Base-by-base conservation (phyloP, 306 rosid species). In the Vigna unguiculata region DNA sequence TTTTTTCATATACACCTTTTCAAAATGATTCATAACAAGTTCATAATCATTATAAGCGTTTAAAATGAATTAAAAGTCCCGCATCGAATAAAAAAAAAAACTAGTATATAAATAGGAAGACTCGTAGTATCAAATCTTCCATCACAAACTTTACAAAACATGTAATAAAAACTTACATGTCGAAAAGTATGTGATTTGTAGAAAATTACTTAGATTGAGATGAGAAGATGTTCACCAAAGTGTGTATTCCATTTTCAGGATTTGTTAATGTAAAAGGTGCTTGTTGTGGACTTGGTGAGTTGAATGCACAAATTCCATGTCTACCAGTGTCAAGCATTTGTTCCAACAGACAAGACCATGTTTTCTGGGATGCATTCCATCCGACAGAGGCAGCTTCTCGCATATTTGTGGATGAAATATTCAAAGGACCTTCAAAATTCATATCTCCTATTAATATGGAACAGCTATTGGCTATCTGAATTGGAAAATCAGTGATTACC, bases 351-450 rank as follows among this genome's bases (percentile, higher is more conserved):
- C 28, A 75, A 7, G 83, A 85, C 53, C 91, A 89, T 70, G 9
- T 94, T 30, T 94, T 94, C 69, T 91, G 97, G 97, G 97, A 94
- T 77, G 53, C 51, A 24, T 84, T n/a, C 60, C 98, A 93, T 80
- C 98, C 97, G 1, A 82, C 93, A 2, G 84, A 94, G 78, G 85
- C 88, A 54, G 85, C 90, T 21, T 21, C 67, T 55, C 77, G 84
- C 17, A 68, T 87, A 5, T 8, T 89, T 41, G 82, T 65, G 9
- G 88, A 90, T 41, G 47, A 14, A 36, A 68, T 94, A 30, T 91
- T 85, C 21, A 45, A 82, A 46, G 94, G 91, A 69, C 71, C 91
- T 59, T 51, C 83, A 17, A 57, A 82, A 69, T 88, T 87, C 67
- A 24, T 85, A 43, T 75, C 49, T 76, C 93, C 97, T 21, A 40